A percentile compares a stretch with the other conserved stretches of the same genome.
Conservation (phyloP, 805 yeast genomes). For the Ogataea sp. region DNA sequence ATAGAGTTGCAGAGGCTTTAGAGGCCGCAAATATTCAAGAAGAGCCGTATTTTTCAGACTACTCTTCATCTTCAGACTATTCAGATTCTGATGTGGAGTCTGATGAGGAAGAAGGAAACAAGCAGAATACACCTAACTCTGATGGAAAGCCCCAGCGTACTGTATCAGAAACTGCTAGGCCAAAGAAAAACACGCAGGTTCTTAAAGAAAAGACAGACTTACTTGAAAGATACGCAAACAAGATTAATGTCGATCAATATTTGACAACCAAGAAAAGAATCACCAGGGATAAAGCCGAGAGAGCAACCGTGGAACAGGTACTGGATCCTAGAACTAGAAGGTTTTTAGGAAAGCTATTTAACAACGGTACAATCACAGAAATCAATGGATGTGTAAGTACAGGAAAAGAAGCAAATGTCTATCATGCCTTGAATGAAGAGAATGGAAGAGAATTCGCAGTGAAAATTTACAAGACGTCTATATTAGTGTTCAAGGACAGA, state of each 20-base stretch:
- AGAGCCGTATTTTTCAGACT: background rate
- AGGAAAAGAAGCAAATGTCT: constrained; percentile 98
- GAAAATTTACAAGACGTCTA: constrained; percentile 93
- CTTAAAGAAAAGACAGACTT: constrained; percentile 37
- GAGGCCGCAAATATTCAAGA: background rate
- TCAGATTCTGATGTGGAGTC: constrained; percentile 18
- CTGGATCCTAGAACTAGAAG: constrained; percentile 88
- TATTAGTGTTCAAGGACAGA: constrained; percentile 92
- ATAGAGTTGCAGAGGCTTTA: background rate
- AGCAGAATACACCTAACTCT: too few relatives aligned
- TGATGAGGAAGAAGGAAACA: constrained; percentile 8
- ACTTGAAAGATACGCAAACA: constrained; percentile 53
- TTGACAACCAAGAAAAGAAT: constrained; percentile 47
- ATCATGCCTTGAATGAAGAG: constrained; percentile 55
- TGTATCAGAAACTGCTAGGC: background rate
- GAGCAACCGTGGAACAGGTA: constrained; percentile 97
- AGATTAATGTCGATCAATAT: constrained; percentile 56
- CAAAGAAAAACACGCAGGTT: constrained; percentile 4
- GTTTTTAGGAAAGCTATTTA: constrained; percentile 74
- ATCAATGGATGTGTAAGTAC: constrained; percentile 93
- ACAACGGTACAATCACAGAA: constrained; percentile 73
- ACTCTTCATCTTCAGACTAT: constrained; percentile 1
- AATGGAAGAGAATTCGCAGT: constrained; percentile 65
- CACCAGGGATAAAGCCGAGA: constrained; percentile 75
- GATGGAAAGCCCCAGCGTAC: too few relatives aligned